Evolutionary conservation across 2,329 filamentous ascomycete genomes (phyloP).

Genomic region (Fusarium fujikuroi): DNA sequence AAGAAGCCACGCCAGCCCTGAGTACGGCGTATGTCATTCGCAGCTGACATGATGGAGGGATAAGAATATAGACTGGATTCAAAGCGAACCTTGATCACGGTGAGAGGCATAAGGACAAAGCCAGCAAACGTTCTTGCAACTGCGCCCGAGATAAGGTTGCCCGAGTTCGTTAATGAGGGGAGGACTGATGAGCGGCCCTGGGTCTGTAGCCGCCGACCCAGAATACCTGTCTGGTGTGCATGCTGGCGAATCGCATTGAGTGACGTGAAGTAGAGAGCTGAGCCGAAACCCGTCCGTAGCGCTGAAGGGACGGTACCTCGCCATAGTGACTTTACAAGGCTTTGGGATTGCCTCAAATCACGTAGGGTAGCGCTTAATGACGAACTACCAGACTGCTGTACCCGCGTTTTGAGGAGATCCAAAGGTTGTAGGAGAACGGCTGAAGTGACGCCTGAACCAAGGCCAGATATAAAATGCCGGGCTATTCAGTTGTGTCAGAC

Average conservation of each 20-base stretch:
- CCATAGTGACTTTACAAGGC: conserved; percentile 79
- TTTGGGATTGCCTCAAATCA: conserved; percentile 66
- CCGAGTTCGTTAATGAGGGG: conserved; percentile 83
- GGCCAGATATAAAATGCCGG: conserved; percentile 89
- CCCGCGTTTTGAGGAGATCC: conserved; percentile 94
- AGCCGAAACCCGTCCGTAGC: conserved; percentile 92
- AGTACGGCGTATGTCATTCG: conserved; percentile 75
- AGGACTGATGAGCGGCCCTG: conserved; percentile 72
- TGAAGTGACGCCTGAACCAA: conserved; percentile 86
- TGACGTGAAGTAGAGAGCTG: conserved; percentile 91
- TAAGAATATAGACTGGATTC: conserved; percentile 90
- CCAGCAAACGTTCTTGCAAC: conserved; percentile 86
- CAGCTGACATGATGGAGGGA: conserved; percentile 77
- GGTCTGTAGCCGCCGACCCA: conserved; percentile 37
- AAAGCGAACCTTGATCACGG: conserved; percentile 95
- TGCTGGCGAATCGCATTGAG: conserved; percentile 85
- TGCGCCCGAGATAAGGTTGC: conserved; percentile 87
- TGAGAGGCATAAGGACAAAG: conserved; percentile 93
- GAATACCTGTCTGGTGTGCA: conserved; percentile 51
- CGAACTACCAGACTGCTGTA: conserved; percentile 84
- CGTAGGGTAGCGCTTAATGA: conserved; percentile 62
- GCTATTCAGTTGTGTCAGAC: conserved; percentile 56
- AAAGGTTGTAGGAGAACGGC: conserved; percentile 93
- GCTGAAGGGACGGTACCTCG: conserved; percentile 91
- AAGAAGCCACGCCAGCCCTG: conserved; percentile 90